Conservation (phyloP, 208 protist genomes). For the Trypanosoma caninum region DNA sequence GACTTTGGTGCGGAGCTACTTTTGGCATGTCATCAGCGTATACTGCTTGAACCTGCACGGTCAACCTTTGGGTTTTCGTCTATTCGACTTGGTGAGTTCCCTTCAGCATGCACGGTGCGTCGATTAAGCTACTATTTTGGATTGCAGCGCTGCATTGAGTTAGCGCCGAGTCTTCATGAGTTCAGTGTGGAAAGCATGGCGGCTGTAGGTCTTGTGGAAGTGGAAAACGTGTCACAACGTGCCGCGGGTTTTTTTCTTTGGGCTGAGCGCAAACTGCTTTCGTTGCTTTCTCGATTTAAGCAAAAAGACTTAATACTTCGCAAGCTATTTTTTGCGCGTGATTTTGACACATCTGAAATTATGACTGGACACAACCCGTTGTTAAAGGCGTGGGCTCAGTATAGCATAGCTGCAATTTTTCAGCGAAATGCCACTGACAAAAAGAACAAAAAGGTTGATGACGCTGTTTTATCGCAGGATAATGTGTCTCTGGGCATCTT, state of each 20-base stretch:
- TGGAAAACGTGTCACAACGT: background rate
- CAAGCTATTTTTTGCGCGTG: slow-evolving; percentile 9
- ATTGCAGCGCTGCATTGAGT: slow-evolving; percentile 7
- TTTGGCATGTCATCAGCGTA: slow-evolving; percentile 55
- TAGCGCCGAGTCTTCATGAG: slow-evolving; percentile 6
- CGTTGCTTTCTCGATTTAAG: background rate
- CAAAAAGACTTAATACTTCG: slow-evolving; percentile 7
- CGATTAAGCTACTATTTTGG: slow-evolving; percentile 10
- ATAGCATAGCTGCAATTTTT: slow-evolving; percentile 12
- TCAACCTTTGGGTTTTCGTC: slow-evolving; percentile 25
- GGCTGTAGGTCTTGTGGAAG: slow-evolving; percentile 1
- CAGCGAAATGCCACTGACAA: background rate
- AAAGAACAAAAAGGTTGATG: too few species aligned
- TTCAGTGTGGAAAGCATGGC: slow-evolving; percentile 16
- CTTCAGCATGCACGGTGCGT: slow-evolving; percentile 1
- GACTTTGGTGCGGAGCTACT: slow-evolving; percentile 83
- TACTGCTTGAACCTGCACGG: slow-evolving; percentile 13
- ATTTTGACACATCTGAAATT: background rate
- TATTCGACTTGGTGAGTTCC: slow-evolving; percentile 18
- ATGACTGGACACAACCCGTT: slow-evolving; percentile 11
- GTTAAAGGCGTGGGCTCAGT: slow-evolving; percentile 11
- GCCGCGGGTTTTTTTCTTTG: background rate
- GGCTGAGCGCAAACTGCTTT: background rate
- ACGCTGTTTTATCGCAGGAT: background rate
- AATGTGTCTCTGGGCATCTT: slow-evolving; percentile 1